phyloP scores from a whole-genome alignment of 371 early-diverging fungal genomes.

The Mucor circinelloides region DNA sequence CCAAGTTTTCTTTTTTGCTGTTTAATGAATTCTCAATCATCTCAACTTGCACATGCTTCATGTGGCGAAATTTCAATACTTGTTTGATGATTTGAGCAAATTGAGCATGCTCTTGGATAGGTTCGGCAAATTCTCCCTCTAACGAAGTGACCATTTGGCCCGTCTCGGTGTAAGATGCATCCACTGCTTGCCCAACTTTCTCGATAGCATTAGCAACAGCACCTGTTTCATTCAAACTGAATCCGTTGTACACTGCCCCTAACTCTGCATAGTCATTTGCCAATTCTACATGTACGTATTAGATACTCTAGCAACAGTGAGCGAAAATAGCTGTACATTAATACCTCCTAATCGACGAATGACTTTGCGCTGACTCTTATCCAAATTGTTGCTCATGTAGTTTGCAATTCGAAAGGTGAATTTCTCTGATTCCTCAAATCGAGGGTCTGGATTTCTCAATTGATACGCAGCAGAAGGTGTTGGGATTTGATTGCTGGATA shows the following conservation, averaged over 20 bases:
- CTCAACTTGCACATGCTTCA: conserved; percentile 88
- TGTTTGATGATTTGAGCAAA: conserved; percentile 85
- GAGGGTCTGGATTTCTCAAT: conserved; percentile 69
- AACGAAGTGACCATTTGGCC: conserved; percentile 67
- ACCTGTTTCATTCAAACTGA: conserved; percentile 82
- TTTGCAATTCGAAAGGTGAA: conserved; percentile 78
- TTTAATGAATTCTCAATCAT: conserved; percentile 71
- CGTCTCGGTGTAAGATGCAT: conserved; percentile 78
- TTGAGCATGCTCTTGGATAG: conserved; percentile 87
- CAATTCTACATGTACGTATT: conserved; percentile 43
- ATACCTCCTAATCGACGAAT: conserved; percentile 73
- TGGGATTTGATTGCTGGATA: conserved; percentile 50
- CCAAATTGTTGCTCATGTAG: conserved; percentile 70
- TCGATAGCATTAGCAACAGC: conserved; percentile 85
- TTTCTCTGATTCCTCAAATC: conserved; percentile 79
- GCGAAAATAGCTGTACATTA: no score
- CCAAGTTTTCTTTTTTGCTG: conserved; percentile 66
- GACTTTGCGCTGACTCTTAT: conserved; percentile 70
- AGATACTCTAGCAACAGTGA: no score
- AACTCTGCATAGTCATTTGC: conserved; percentile 84
- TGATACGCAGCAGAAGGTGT: conserved; percentile 63
- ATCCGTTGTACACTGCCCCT: conserved; percentile 92
- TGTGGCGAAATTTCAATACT: conserved; percentile 80
- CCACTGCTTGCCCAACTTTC: conserved; percentile 88
- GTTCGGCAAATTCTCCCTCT: conserved; percentile 83